These are phyloP conservation scores for Pyrus betulifolia DNA, from an alignment of 306 rosid genomes.

Conservation along the genomic window DNA sequence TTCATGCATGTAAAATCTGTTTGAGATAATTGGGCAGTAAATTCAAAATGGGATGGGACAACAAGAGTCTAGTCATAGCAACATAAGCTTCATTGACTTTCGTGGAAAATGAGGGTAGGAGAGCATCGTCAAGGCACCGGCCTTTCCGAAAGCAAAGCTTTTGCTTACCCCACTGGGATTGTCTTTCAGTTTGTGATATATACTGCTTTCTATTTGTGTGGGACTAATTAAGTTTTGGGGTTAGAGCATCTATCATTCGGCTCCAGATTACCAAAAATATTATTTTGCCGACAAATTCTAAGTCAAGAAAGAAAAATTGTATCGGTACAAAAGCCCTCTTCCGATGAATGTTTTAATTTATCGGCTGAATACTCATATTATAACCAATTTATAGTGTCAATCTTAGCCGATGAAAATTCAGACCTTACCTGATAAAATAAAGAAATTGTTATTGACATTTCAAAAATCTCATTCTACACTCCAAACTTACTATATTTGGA, in stretches of 20 bases:
- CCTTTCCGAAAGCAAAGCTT: slow-evolving; percentile 24
- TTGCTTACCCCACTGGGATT: slow-evolving; percentile 23
- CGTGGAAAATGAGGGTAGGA: background rate
- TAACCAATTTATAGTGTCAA: too few species aligned
- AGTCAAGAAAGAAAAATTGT: too few species aligned
- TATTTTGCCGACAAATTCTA: too few species aligned
- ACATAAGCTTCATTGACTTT: slow-evolving; percentile 21
- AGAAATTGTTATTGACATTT: too few species aligned
- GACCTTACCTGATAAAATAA: too few species aligned
- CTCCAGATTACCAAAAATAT: background rate
- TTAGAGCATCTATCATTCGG: background rate
- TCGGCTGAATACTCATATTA: too few species aligned
- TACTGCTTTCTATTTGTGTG: background rate
- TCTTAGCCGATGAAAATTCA: too few species aligned
- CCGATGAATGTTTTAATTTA: too few species aligned
- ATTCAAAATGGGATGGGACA: slow-evolving; percentile 28
- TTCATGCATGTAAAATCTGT: background rate
- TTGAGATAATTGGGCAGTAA: background rate
- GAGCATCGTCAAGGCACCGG: slow-evolving; percentile 21
- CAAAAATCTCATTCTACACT: too few species aligned
- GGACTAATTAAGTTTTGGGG: background rate
- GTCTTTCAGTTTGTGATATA: slow-evolving; percentile 3
- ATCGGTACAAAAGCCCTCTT: too few species aligned
- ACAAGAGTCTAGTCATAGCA: slow-evolving; percentile 30
- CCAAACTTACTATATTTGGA: too few species aligned